These are phyloP conservation scores for Heliamphora pulchella DNA, from an alignment of 179 eudicot genomes.

Conservation along the genomic window DNA sequence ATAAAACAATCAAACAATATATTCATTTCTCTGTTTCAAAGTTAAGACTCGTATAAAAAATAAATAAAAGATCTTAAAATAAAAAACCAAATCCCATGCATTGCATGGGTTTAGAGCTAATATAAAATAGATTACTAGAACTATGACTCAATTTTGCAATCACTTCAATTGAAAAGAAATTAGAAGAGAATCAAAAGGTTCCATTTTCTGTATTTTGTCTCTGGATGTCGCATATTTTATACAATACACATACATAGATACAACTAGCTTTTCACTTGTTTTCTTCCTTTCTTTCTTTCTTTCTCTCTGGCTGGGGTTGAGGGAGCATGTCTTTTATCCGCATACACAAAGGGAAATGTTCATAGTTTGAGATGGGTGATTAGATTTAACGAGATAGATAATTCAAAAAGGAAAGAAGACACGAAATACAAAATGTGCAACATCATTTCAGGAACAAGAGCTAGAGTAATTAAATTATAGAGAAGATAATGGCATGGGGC, in stretches of 20 bases:
- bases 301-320: no score
- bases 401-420: background rate
- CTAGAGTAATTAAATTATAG: background rate
- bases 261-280: background rate
- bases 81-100: no score
- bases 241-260: background rate
- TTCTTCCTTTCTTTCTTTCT: background rate
- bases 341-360: background rate
- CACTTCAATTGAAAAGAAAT: background rate
- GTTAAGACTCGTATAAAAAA: no score
- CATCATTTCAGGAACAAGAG: background rate
- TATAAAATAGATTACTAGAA: background rate
- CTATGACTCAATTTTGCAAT: background rate
- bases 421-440: background rate
- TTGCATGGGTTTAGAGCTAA: no score
- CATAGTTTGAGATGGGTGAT: background rate
- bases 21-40: no score
- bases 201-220: background rate
- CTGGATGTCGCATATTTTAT: background rate
- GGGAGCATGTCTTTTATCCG: background rate
- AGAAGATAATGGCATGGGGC: slow-evolving; percentile 5
- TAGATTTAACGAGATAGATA: background rate
- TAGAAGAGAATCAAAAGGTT: background rate
- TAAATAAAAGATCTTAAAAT: no score
- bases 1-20: no score